Percentiles rank a stretch among this genome's conserved stretches.
phyloP scores from a whole-genome alignment of 441 rosid genomes.

The Pelargonium myrrhifolium region DNA sequence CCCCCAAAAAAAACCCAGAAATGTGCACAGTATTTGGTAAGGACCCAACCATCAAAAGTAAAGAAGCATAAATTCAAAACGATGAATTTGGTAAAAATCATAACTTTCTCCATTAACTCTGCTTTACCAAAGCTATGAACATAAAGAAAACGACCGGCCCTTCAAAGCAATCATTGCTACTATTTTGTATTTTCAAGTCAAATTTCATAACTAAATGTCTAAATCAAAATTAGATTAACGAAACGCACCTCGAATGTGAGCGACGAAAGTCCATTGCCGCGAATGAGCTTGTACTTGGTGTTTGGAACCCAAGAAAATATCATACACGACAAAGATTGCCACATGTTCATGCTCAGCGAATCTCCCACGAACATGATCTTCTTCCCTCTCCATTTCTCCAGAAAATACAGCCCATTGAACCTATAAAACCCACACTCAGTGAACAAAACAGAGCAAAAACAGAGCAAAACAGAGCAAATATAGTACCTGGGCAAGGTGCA shows the following conservation, averaged over 20 bases:
- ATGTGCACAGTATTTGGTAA: background rate
- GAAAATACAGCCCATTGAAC: slow-evolving; percentile 55
- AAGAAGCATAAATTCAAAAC: too few relatives aligned
- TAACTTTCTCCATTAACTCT: background rate
- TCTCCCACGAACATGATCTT: slow-evolving; percentile 81
- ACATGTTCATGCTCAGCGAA: slow-evolving; percentile 58
- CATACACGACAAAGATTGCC: slow-evolving; percentile 55
- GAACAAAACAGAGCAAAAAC: background rate
- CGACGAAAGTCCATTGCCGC: slow-evolving; percentile 38
- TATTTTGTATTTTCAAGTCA: background rate
- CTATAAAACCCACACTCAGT: slow-evolving; percentile 18
- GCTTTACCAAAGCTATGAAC: background rate
- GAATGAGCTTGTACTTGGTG: slow-evolving; percentile 33
- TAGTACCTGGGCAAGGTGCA: slow-evolving; percentile 65
- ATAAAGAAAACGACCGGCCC: background rate
- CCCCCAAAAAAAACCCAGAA: background rate
- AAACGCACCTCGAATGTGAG: slow-evolving; percentile 38
- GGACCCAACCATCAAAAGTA: too few relatives aligned
- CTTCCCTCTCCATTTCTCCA: slow-evolving; percentile 60
- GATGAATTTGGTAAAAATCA: background rate
- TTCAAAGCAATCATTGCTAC: background rate
- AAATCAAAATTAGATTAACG: background rate
- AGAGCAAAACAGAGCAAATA: background rate
- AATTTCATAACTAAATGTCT: background rate
- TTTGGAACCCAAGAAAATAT: slow-evolving; percentile 49